Evolutionary conservation across 2,329 filamentous ascomycete genomes (phyloP).

Genomic region (Fusarium sp.): DNA sequence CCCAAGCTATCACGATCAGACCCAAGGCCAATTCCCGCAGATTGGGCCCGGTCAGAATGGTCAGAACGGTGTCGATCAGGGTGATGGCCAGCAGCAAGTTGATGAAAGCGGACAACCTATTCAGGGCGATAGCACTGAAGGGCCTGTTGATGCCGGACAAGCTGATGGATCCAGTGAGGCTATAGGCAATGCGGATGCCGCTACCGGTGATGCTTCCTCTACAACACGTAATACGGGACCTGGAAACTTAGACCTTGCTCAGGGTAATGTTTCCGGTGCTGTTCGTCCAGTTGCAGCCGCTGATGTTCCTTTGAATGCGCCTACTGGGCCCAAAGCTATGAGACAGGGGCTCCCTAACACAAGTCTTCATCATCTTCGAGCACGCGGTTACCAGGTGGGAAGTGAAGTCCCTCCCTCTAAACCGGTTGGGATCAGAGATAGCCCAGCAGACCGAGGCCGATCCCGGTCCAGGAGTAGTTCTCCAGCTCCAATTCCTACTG

Average conservation of each 20-base stretch:
- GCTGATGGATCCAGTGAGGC: conserved; percentile 43
- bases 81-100: conserved; percentile 42
- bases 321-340: conserved; percentile 95
- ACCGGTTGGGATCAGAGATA: conserved; percentile 27
- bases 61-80: conserved; percentile 33
- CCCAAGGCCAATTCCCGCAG: conserved; percentile 45
- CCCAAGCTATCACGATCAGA: conserved; percentile 50
- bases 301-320: conserved; percentile 73
- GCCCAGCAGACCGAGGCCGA: conserved; percentile 37
- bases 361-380: conserved; percentile 72
- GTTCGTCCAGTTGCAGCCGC: conserved; percentile 48
- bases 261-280: conserved; percentile 35
- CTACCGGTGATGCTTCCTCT: conserved; percentile 31
- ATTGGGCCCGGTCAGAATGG: conserved; percentile 37
- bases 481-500: conserved; percentile 33
- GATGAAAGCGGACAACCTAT: conserved; percentile 53
- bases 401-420: conserved; percentile 48
- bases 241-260: conserved; percentile 17
- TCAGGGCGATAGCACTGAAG: conserved; percentile 34
- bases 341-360: conserved; percentile 87
- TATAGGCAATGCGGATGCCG: conserved; percentile 42
- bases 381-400: conserved; percentile 59
- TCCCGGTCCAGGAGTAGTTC: conserved; percentile 63
- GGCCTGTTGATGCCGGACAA: conserved; percentile 31
- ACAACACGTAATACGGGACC: conserved; percentile 31